Evolutionary conservation across 352 stramenopile species (phyloP).

Genomic region (Detonula confervacea): DNA sequence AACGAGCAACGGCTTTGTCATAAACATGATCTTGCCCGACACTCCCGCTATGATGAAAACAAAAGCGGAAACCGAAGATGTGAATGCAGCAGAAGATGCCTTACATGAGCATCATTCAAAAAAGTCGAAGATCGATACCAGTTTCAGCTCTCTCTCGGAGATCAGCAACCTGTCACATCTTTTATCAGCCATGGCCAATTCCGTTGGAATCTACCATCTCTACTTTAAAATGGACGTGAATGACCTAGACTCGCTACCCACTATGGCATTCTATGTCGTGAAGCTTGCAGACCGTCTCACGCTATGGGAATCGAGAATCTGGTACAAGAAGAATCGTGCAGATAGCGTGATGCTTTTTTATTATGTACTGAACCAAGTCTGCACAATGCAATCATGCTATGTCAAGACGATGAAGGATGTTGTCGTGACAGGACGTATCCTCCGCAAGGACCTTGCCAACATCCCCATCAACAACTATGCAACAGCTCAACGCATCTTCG

Average conservation of each 20-base stretch:
- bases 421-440: not conserved
- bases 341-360: not conserved
- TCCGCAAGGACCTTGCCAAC: not conserved
- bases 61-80: not conserved
- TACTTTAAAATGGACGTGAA: not conserved
- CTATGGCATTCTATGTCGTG: not conserved
- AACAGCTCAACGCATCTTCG: not conserved
- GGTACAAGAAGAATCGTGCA: not conserved
- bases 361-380: not conserved
- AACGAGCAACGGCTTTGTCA: not conserved
- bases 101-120: not conserved
- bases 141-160: not conserved
- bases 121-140: slow-evolving; percentile 9
- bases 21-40: slow-evolving; percentile 2
- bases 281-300: not conserved
- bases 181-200: not conserved
- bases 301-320: not conserved
- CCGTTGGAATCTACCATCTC: not conserved
- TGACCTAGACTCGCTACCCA: not conserved
- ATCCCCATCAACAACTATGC: not conserved
- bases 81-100: not conserved
- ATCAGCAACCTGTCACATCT: not conserved
- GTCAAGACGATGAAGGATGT: not conserved
- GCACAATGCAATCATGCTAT: slow-evolving; percentile 3
- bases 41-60: not conserved